Evolutionary conservation across 805 yeast species (phyloP).

Genomic region (Wickerhamiella nectarea): DNA sequence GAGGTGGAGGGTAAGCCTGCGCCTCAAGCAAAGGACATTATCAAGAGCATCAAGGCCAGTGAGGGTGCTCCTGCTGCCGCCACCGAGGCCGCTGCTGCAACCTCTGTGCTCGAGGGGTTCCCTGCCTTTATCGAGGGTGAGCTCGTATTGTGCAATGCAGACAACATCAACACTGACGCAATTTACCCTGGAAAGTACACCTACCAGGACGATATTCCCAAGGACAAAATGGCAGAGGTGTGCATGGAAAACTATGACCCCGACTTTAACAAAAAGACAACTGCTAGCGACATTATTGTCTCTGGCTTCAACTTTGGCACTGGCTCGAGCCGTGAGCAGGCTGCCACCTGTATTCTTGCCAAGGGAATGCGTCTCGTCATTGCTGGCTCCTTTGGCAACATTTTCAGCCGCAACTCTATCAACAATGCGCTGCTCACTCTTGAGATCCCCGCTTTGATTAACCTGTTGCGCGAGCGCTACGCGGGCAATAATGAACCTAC

Average conservation of each 20-base stretch:
- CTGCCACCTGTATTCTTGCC: conserved; percentile 95
- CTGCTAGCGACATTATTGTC: conserved; percentile 77
- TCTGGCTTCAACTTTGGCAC: conserved; percentile 96
- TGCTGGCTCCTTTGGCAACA: conserved; percentile 95
- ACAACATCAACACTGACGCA: conserved; percentile 87
- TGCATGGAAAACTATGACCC: conserved; percentile 98
- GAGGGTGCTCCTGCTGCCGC: conserved; percentile 23
- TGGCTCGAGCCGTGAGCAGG: conserved; percentile 97
- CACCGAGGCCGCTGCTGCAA: conserved; percentile 22
- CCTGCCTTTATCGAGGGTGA: conserved; percentile 86
- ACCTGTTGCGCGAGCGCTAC: conserved; percentile 59
- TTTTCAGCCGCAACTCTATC: conserved; percentile 88
- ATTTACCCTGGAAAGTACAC: conserved; percentile 98
- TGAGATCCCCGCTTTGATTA: conserved; percentile 80
- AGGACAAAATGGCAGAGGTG: conserved; percentile 94
- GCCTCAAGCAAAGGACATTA: conserved; percentile 37
- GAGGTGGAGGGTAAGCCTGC: conserved; percentile 54
- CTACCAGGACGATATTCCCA: conserved; percentile 91
- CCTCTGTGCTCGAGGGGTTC: conserved; percentile 72
- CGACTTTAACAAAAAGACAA: conserved; percentile 69
- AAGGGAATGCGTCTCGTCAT: conserved; percentile 86
- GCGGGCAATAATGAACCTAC: conserved; percentile 52
- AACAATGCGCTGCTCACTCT: conserved; percentile 89
- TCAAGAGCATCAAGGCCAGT: conserved; percentile 29
- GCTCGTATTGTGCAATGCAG: conserved; percentile 89